Evolutionary conservation across 495 filamentous ascomycete species (phyloP), one percentile per base, ranked within the genome.

Genomic region (Lindgomyces ingoldianus): DNA sequence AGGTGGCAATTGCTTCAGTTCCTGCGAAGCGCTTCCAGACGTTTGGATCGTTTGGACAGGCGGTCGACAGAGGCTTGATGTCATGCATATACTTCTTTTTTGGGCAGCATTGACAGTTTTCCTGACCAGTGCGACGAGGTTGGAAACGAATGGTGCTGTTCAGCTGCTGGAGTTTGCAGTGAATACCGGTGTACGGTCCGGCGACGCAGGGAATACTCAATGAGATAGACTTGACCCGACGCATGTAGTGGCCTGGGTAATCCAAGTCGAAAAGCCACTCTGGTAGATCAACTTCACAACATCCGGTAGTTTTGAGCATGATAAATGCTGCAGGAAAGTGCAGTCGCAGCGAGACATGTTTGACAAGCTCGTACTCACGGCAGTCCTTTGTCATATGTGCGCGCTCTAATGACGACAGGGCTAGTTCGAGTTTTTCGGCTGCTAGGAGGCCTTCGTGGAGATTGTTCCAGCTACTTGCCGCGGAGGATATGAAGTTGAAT

Each of bases 361-460:
- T 78, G 25, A 49, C 36, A 3, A 80, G 49, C 53, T 81, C 77
- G 39, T 36, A 75, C 36, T 80, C 77, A 57, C 68, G 60, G 48
- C 26, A 44, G 6, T 60, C n/a, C 1, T 52, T 52, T 10, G 65
- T 45, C 19, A 68, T 30, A 41, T 75, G 73, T 0, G 69, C 70
- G 8, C 9, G 16, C 27, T 62, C 59, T 3, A 62, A 4, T n/a
- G 19, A 3, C 41, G 42, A 54, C 3, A 62, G 18, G 21, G 4
- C 22, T 4, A 22, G 3, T 3, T 30, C 6, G 4, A 62, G 59
- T 19, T n/a, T 6, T 8, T 51, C 48, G 4, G 11, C 48, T 10
- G 48, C 11, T 3, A 6, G 12, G 21, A 51, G 12, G 11, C 48
- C 48, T 29, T 22, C 8, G 12, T 6, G 24, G 12, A 27, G 48